Percentiles rank a stretch among this genome's conserved stretches.
phyloP scores from a whole-genome alignment of 495 filamentous ascomycete species.

The Aspergillus campestris region DNA sequence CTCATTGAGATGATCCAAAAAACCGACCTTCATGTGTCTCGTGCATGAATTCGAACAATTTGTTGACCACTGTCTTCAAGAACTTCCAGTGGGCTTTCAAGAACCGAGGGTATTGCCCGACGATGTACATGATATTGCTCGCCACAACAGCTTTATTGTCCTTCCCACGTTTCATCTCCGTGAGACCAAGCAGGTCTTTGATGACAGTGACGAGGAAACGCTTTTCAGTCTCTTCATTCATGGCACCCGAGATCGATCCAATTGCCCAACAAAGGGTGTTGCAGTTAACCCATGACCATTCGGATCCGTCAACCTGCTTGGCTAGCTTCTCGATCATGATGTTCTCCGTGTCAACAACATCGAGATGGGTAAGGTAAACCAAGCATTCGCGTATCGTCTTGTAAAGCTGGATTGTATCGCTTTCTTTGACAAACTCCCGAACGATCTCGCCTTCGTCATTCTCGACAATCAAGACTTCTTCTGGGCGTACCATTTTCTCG shows the following conservation, averaged over 20 bases:
- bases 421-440: constrained; percentile 97
- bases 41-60: constrained; percentile 99
- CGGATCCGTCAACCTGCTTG: constrained; percentile 84
- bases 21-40: constrained; percentile 89
- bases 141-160: constrained; percentile 99
- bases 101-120: constrained; percentile 96
- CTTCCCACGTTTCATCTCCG: constrained; percentile 97
- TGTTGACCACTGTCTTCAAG: constrained; percentile 98
- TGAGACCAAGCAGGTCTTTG: constrained; percentile 95
- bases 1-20: not conserved
- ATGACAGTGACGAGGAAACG: constrained; percentile 97
- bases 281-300: constrained; percentile 99
- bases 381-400: constrained; percentile 97
- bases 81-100: constrained; percentile 99
- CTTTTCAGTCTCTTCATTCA: constrained; percentile 99
- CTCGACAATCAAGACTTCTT: constrained; percentile 98
- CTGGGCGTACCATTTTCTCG: constrained; percentile 96
- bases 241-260: constrained; percentile 94
- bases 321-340: constrained; percentile 99
- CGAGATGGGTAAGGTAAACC: constrained; percentile 95
- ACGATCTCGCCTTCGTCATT: constrained; percentile 99
- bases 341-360: constrained; percentile 92
- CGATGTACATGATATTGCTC: constrained; percentile 99
- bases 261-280: constrained; percentile 99
- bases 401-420: constrained; percentile 97